Evolutionary conservation across 176 grass and related monocot genomes (phyloP).

Genomic region (Oryza officinalis): DNA sequence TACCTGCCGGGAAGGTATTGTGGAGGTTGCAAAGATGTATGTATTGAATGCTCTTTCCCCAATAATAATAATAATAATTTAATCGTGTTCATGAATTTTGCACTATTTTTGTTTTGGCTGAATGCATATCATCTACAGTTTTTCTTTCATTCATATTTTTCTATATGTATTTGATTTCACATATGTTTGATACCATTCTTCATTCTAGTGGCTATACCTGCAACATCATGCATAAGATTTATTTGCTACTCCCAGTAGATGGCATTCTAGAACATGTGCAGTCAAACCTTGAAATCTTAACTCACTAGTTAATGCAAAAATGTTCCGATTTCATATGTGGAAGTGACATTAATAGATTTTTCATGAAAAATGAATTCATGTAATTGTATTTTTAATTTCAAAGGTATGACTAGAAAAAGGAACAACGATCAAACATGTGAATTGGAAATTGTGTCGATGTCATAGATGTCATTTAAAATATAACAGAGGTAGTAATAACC

Average conservation of each 20-base stretch:
- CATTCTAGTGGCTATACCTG: background rate
- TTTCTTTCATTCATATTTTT: background rate
- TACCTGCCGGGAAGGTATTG: constrained; percentile 80
- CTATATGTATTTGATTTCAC: background rate
- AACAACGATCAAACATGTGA: background rate
- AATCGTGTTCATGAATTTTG: background rate
- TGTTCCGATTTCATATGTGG: background rate
- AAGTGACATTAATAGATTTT: background rate
- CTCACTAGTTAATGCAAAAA: background rate
- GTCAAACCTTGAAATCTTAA: background rate
- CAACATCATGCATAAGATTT: background rate
- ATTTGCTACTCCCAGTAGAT: background rate
- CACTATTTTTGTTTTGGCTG: background rate
- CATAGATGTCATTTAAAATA: background rate
- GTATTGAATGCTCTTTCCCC: background rate
- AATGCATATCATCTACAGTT: background rate
- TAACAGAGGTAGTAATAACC: background rate
- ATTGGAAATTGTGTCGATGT: background rate
- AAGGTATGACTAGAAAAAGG: background rate
- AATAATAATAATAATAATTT: background rate
- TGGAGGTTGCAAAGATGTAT: constrained; percentile 93
- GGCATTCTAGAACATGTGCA: background rate
- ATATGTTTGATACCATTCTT: background rate
- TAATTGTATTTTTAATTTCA: background rate
- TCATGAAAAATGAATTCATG: background rate